phyloP scores from a whole-genome alignment of 1,139 yeast species.

The Scheffersomyces illinoinensis region DNA sequence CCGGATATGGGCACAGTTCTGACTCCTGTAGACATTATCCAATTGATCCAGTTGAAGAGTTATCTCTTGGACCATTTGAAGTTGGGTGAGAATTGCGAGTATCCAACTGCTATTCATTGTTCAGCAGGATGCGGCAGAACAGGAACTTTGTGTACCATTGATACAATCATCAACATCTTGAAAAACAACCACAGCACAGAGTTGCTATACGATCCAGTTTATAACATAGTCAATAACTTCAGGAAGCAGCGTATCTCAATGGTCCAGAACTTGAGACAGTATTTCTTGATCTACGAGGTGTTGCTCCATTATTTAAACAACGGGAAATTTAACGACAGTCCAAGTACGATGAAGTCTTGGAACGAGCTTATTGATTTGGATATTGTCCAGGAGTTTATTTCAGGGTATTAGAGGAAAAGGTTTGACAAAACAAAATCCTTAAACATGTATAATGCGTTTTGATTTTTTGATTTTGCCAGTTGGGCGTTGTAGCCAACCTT shows the following conservation, averaged over 20 bases:
- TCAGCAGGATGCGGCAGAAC: constrained; percentile 95
- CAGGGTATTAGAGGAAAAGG: not conserved
- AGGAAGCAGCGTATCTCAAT: constrained; percentile 75
- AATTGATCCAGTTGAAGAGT: constrained; percentile 41
- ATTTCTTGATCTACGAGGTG: constrained; percentile 66
- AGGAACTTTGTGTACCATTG: constrained; percentile 80
- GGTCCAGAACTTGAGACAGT: constrained; percentile 82
- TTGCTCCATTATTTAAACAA: constrained; percentile 24
- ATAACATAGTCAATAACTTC: constrained; percentile 55
- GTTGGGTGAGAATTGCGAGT: constrained; percentile 6
- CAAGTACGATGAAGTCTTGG: constrained; percentile 12
- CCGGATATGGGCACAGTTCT: constrained; percentile 51
- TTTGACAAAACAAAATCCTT: not conserved
- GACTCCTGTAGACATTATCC: constrained; percentile 41
- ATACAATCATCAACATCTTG: constrained; percentile 56
- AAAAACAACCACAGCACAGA: constrained; percentile 14
- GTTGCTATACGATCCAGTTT: constrained; percentile 42
- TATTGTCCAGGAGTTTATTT: constrained; percentile 26
- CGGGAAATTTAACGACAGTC: constrained; percentile 8
- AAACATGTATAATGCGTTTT: not conserved
- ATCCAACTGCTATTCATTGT: constrained; percentile 73
- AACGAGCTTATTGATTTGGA: constrained; percentile 22
- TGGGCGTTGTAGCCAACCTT: not conserved
- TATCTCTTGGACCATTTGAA: constrained; percentile 20
- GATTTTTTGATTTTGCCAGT: not conserved